Base-by-base conservation (phyloP, 331 rosid species). In the Malus hybrid region DNA sequence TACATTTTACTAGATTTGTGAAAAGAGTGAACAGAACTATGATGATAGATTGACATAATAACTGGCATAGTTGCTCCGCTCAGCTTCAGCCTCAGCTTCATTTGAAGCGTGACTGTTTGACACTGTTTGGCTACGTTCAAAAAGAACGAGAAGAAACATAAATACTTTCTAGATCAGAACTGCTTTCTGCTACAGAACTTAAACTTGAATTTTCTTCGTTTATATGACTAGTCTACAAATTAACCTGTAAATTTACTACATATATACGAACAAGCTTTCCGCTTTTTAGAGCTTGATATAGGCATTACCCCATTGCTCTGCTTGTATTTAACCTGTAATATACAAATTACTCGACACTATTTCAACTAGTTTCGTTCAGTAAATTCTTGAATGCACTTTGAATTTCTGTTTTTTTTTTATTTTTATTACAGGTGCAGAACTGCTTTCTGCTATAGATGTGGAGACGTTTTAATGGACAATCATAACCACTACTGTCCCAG, bases 381-480 rank as follows among this genome's bases (percentile, higher is more conserved):
- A 19, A 56, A 55, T 56, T 48, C 66, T 71, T 56, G 75, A 71
- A 32, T 14, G 26, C 8, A 52, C 7, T 19, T n/a, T 55, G 33
- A 70, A 56, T 56, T 33, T 55, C 52, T 60, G 22, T 75, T 30
- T 30, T 30, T 30, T 30, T 30, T 4, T 30, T 30, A 28, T 28
- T 28, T 75, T 29, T 56, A 53, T 44, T 30, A 70, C 88, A 86
- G 96, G 85, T 90, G 93, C 71, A 88, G 87, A 34, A 12, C 24
- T 68, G 79, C 84, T 53, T 90, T 90, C 87, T 90, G 93, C 75
- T 90, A 90, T 82, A 74, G 63, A 44, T 88, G 96, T 57, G 93
- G 90, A 18, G 53, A 64, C 50, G 10, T 64, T 30, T 29, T 28
- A 13, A 7, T 39, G 14, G 8, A 0, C 4, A 15, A 1, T 19